Evolutionary conservation across 2,329 filamentous ascomycete species (phyloP).

Genomic region (Fusarium cicatricum): DNA sequence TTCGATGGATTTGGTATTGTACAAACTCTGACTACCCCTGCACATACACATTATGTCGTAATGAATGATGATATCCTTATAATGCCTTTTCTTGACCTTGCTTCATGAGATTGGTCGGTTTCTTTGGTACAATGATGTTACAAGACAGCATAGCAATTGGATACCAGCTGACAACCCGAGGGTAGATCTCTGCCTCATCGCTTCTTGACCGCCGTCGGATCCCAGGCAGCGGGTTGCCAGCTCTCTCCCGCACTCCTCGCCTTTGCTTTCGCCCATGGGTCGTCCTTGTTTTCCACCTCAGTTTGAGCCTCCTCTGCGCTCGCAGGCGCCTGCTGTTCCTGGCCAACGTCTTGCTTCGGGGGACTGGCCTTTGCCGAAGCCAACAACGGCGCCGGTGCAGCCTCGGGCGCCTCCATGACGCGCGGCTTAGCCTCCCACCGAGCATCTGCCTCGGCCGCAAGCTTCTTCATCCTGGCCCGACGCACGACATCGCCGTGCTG

Average conservation of each 20-base stretch:
- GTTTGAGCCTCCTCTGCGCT: slow-evolving; percentile 8
- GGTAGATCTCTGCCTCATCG: slow-evolving; percentile 22
- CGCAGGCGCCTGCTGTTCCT: slow-evolving; percentile 5
- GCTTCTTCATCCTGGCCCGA: slow-evolving; percentile 60
- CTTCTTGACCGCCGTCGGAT: slow-evolving; percentile 53
- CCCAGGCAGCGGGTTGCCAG: slow-evolving; percentile 75
- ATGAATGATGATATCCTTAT: slow-evolving; percentile 35
- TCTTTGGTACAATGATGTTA: slow-evolving; percentile 29
- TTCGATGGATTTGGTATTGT: slow-evolving; percentile 19
- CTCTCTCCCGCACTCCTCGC: slow-evolving; percentile 62
- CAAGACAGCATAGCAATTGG: neutral
- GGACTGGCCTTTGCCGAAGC: slow-evolving; percentile 12
- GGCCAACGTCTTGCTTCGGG: slow-evolving; percentile 5
- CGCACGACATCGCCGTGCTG: slow-evolving; percentile 62
- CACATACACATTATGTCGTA: slow-evolving; percentile 36
- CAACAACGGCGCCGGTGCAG: slow-evolving; percentile 29
- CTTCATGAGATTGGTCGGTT: neutral
- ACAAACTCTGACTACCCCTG: slow-evolving; percentile 34
- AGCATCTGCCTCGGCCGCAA: slow-evolving; percentile 69
- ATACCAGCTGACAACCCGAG: neutral
- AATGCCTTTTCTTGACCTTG: neutral
- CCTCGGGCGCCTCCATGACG: slow-evolving; percentile 51
- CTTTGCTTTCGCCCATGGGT: slow-evolving; percentile 67
- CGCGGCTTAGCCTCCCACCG: slow-evolving; percentile 69
- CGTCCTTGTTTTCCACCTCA: slow-evolving; percentile 40